Percentiles rank a stretch among this genome's conserved stretches.
Conservation (phyloP, 257 asterid species). For the Henckelia pumila region DNA sequence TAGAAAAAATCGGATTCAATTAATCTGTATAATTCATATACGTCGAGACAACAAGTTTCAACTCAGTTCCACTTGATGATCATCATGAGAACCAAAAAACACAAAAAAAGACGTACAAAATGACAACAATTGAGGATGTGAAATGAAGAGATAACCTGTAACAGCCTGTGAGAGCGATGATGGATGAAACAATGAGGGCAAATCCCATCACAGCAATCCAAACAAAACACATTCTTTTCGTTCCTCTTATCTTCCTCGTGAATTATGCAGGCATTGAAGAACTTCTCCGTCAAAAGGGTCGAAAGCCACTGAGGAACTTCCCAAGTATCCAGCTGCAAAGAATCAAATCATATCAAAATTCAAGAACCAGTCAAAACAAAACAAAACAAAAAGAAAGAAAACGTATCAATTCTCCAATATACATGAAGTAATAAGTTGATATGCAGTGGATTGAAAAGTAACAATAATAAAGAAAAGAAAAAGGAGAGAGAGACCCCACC, state of each 20-base stretch:
- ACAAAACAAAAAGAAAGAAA: neutral
- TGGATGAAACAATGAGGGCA: constrained; percentile 57
- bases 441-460: neutral
- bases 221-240: constrained; percentile 70
- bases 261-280: constrained; percentile 67
- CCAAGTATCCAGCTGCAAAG: constrained; percentile 44
- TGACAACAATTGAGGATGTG: no score
- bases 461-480: no score
- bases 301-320: constrained; percentile 61
- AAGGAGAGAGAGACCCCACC: constrained; percentile 36
- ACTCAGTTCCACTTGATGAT: neutral
- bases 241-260: constrained; percentile 63
- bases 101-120: no score
- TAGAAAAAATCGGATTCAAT: no score
- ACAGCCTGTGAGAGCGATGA: constrained; percentile 66
- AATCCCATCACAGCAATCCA: constrained; percentile 67
- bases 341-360: neutral
- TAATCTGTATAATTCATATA: no score
- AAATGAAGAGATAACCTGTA: constrained; percentile 49
- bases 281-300: constrained; percentile 54
- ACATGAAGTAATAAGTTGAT: neutral
- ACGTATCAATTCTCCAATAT: neutral
- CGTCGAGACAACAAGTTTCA: neutral
- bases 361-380: neutral
- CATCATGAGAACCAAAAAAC: no score